phyloP scores from a whole-genome alignment of 345 rosid genomes.

The Hibiscus syriacus region DNA sequence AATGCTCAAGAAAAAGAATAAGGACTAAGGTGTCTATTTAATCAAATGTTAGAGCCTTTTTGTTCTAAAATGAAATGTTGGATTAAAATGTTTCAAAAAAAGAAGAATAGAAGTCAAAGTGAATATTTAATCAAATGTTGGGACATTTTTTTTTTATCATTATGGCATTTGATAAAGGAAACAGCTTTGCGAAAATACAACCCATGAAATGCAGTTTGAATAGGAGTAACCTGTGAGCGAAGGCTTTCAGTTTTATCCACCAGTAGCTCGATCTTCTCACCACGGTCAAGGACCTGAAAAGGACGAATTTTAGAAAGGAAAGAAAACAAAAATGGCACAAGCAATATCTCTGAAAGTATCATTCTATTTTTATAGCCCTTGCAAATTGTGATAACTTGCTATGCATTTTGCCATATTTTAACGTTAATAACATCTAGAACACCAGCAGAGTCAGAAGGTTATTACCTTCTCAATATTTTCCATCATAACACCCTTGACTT shows the following conservation, averaged over 20 bases:
- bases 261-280: background rate
- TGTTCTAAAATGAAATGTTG: no score
- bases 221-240: background rate
- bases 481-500: slow-evolving; percentile 99
- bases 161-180: no score
- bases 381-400: background rate
- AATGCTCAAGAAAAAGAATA: no score
- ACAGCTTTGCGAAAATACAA: background rate
- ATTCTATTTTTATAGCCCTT: background rate
- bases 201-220: background rate
- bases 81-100: no score
- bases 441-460: background rate
- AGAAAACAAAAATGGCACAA: background rate
- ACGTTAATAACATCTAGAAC: no score
- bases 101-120: no score
- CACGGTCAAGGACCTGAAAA: background rate
- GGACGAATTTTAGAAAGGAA: background rate
- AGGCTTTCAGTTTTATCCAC: background rate
- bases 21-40: no score
- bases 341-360: background rate
- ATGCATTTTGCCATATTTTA: background rate
- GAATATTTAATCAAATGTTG: no score
- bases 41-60: no score
- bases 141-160: no score
- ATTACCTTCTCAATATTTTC: slow-evolving; percentile 89